Conservation (phyloP, 2,329 filamentous ascomycete species). For the Penicillium occitanis region DNA sequence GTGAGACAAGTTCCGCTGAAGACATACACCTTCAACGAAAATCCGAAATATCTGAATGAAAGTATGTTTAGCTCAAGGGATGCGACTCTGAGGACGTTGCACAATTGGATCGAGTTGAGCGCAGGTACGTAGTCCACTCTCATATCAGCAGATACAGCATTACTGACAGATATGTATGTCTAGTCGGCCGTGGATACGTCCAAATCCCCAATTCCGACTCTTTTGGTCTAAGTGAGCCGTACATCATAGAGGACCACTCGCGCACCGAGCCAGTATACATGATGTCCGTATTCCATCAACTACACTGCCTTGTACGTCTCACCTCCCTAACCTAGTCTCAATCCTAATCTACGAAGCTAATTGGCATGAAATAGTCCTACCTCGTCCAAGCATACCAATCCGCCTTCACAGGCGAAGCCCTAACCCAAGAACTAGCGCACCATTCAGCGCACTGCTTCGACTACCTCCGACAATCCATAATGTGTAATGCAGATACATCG, state of each 20-base stretch:
- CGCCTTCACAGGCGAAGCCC: not conserved
- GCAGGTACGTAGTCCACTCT: not conserved
- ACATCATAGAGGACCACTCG: conserved; percentile 4
- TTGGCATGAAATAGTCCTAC: not conserved
- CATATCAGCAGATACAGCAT: not conserved
- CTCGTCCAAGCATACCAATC: conserved; percentile 17
- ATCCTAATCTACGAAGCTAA: not conserved
- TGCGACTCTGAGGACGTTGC: conserved; percentile 6
- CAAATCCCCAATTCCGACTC: not conserved
- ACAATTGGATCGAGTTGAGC: conserved; percentile 16
- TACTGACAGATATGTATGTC: not conserved
- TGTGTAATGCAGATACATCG: conserved; percentile 10
- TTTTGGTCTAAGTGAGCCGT: conserved; percentile 5
- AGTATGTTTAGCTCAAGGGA: conserved; percentile 7
- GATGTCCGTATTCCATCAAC: conserved; percentile 17
- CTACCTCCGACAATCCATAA: conserved; percentile 13
- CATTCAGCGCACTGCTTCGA: conserved; percentile 16
- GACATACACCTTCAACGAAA: conserved; percentile 13
- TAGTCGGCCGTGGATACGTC: conserved; percentile 11
- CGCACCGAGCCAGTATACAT: conserved; percentile 11
- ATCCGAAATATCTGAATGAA: conserved; percentile 9
- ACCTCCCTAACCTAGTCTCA: not conserved
- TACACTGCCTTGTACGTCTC: conserved; percentile 12
- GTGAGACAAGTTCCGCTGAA: conserved; percentile 1
- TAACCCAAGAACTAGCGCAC: conserved; percentile 15